phyloP scores from a whole-genome alignment of 805 yeast species.

The Suhomyces faveliae region DNA sequence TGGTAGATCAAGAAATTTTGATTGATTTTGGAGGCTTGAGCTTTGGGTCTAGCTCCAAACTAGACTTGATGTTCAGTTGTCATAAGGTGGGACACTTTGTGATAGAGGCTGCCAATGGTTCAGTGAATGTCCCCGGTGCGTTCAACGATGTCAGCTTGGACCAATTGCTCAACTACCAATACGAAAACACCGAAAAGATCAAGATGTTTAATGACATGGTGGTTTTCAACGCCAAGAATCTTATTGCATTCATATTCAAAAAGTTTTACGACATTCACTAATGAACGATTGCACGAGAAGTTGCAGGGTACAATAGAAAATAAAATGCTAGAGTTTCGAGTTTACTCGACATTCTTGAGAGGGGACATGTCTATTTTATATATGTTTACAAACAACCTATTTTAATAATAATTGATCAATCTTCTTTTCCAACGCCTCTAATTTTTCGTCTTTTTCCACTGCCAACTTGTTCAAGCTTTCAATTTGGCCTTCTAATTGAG shows the following conservation, averaged over 20 bases:
- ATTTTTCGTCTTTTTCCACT: constrained; percentile 62
- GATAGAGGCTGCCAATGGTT: constrained; percentile 72
- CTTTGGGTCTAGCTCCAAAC: constrained; percentile 55
- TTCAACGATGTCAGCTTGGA: constrained; percentile 61
- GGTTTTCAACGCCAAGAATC: constrained; percentile 62
- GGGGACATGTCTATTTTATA: constrained; percentile 2
- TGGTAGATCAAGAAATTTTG: constrained; percentile 70
- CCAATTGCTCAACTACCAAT: constrained; percentile 69
- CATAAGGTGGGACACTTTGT: constrained; percentile 70
- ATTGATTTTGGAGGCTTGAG: constrained; percentile 57
- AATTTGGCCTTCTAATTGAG: constrained; percentile 56
- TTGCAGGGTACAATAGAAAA: background rate
- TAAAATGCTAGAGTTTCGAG: no score
- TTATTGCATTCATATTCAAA: constrained; percentile 67
- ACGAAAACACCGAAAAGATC: constrained; percentile 57
- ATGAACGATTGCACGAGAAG: no score
- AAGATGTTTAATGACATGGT: constrained; percentile 67
- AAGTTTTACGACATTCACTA: constrained; percentile 62
- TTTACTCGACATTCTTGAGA: no score
- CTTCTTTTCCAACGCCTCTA: constrained; percentile 58
- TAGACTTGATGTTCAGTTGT: constrained; percentile 73
- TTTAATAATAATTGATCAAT: constrained; percentile 53
- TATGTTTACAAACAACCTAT: constrained; percentile 12
- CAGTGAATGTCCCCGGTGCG: constrained; percentile 65
- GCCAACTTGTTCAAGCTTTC: constrained; percentile 50